Base-by-base conservation (phyloP, 176 grass and related monocot genomes). In the Tillandsia fasciculata region DNA sequence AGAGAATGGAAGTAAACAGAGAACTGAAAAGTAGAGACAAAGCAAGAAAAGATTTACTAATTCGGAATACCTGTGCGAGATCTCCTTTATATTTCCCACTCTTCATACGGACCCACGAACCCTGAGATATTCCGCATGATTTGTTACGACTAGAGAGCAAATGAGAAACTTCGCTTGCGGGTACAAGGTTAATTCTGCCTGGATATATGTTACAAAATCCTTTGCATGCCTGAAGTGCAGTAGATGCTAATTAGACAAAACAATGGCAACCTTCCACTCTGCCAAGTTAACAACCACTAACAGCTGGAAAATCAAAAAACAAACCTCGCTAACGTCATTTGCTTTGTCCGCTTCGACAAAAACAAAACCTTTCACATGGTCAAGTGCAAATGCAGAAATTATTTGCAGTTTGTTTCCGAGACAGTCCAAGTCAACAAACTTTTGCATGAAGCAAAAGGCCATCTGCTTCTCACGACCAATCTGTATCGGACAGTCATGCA, bases 61-160 rank as follows among this genome's bases (percentile, higher is more conserved):
- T 17, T 59, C 20, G 3, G 54, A 8, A 63, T 72, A 93, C 94
- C 89, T 93, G 84, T 71, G 89, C 89, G 54, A 99, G 81, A 69
- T 99, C 94, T 72, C 84, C 89, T 93, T 99, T 99, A 74, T 99
- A 99, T 67, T 90, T 99, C 42, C 94, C 94, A 79, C 42, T 85
- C 73, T 93, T 99, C 79, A 99, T 63, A 67, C 84, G 89, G 53
- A 99, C 87, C 94, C 94, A 99, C 77, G 87, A 76, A 77, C 89
- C 94, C 64, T 63, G 59, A 82, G 89, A 87, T 76, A 90, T 51
- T 72, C 77, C 81, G 71, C 72, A 83, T 72, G 84, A 82, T 88
- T 93, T 93, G 54, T 73, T 79, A 12, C 84, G 82, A 67, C 63
- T 83, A 14, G 87, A 82, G 78, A 99, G 76, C 80, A 99, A 82